Base-by-base conservation (phyloP, 1,284 basidiomycete genomes). In the Polyporus tsugae region DNA sequence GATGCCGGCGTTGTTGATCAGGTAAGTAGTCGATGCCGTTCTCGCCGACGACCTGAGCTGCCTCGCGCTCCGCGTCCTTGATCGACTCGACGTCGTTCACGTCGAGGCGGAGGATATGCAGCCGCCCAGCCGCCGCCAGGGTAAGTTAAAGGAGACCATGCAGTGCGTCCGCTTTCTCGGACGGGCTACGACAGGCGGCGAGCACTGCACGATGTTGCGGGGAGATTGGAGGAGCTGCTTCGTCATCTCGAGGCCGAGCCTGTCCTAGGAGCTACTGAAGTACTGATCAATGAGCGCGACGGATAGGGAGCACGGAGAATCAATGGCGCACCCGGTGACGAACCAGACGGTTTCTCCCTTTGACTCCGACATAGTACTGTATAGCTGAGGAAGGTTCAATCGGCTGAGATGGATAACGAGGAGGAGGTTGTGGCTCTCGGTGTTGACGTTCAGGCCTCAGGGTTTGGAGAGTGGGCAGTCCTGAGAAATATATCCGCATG, bases 1-100 rank as follows among this genome's bases (percentile, higher is more conserved):
- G 33, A 81, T 76, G 0, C 72, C 82, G 22, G 82, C 82, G 60
- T 82, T 83, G 72, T 83, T 83, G 58, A 82, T 65, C 17, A 84
- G 72, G 35, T 82, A 84, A n/a, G n/a, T n/a, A n/a, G 70, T 82
- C 81, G 29, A 83, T 74, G 1, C 80, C 79, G 0, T 61, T 66
- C 7, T 73, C 74, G 7, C 76, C 76, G n/a, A 84, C 68, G 15
- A 81, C 68, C 17, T 67, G 65, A 11, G 70, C 66, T 0, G 78
- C 74, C 13, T 67, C 70, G 36, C 69, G 64, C 2, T n/a, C 46
- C n/a, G 22, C 46, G 10, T 49, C 46, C 22, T 49, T 10, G 46
- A 49, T 80, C 49, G 76, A 75, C 13, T 60, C 71, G 46, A 75
- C 68, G 46, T 79, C 72, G n/a, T 68, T 66, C 25, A 80, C 75